A percentile compares a stretch with the other conserved stretches of the same genome.
Conservation (phyloP, 305 asterid species). For the Striga hermonthica region DNA sequence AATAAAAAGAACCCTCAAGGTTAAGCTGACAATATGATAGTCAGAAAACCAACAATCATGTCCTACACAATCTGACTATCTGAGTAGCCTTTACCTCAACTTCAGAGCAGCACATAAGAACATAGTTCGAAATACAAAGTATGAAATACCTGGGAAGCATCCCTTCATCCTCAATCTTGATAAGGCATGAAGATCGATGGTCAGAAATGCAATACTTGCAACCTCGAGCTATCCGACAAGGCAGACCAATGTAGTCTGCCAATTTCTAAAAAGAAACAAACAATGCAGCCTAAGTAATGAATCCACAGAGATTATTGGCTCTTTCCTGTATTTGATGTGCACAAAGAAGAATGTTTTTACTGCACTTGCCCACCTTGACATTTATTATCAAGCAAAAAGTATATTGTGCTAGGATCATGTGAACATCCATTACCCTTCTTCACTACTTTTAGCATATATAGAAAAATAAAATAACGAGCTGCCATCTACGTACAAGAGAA, state of each 20-base stretch:
- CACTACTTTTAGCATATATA: neutral
- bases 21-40: neutral
- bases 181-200: conserved; percentile 86
- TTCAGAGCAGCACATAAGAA: neutral
- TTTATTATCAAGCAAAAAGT: neutral
- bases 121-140: conserved; percentile 18
- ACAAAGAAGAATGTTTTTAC: neutral
- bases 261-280: conserved; percentile 55
- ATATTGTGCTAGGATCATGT: too few species aligned
- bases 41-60: neutral
- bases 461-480: conserved; percentile 5
- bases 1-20: neutral
- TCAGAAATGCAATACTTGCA: conserved; percentile 89
- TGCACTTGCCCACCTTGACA: conserved; percentile 19
- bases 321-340: neutral
- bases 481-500: neutral
- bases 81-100: neutral
- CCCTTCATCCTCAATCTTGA: conserved; percentile 70
- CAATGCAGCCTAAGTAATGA: conserved; percentile 10
- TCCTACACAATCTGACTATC: neutral
- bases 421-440: too few species aligned
- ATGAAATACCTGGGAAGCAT: conserved; percentile 53
- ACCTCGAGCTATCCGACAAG: conserved; percentile 94
- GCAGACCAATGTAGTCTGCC: conserved; percentile 94
- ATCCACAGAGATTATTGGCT: conserved; percentile 17